Conservation (phyloP, 2,329 filamentous ascomycete species). For the Pseudogymnoascus sp. region DNA sequence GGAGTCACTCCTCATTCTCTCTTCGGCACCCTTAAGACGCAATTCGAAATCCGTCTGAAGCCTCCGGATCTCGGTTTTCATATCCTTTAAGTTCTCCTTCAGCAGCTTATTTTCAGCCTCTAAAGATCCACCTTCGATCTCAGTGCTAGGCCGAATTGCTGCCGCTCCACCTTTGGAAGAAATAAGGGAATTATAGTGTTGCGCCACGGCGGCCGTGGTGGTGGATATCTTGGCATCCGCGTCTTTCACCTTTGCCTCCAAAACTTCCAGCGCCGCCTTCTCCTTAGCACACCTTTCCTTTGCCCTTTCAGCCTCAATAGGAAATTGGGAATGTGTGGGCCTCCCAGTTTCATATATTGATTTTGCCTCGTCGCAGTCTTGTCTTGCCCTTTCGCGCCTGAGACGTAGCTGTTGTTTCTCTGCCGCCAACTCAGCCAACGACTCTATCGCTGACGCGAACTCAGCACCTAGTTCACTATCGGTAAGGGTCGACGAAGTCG, state of each 20-base stretch:
- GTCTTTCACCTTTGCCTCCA: neutral
- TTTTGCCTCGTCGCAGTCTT: neutral
- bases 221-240: neutral
- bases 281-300: neutral
- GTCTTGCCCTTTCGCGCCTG: neutral
- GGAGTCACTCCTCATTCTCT: neutral
- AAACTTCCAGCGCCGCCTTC: neutral
- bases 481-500: neutral
- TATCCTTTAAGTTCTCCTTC: neutral
- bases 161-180: neutral
- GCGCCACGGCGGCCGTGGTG: neutral
- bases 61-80: neutral
- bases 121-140: neutral
- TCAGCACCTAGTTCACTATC: neutral
- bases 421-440: neutral
- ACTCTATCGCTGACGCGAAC: neutral
- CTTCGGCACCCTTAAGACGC: neutral
- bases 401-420: neutral
- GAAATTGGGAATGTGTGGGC: neutral
- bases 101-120: neutral
- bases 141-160: neutral
- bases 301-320: neutral
- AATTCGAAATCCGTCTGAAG: neutral
- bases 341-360: neutral
- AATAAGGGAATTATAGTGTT: neutral